phyloP scores from a whole-genome alignment of 257 asterid species.

The Agastache rugosa region DNA sequence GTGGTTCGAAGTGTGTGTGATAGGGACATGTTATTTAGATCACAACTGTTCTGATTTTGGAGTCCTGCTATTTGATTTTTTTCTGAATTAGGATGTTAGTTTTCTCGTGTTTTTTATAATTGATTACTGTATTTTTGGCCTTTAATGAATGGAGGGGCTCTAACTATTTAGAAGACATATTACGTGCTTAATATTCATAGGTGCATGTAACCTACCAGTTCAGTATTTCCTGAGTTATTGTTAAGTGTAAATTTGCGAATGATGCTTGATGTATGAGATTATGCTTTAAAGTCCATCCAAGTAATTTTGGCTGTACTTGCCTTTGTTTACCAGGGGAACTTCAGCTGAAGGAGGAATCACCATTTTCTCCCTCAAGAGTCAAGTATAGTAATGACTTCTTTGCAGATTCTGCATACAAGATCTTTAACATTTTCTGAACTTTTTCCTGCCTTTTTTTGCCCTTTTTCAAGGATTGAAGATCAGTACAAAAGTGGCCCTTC shows the following conservation, averaged over 20 bases:
- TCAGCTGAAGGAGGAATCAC: slow-evolving; percentile 70
- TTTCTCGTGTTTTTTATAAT: neutral
- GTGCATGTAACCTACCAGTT: no score
- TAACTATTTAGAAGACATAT: neutral
- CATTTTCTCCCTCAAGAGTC: slow-evolving; percentile 69
- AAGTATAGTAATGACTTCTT: slow-evolving; percentile 54
- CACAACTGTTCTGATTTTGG: slow-evolving; percentile 2
- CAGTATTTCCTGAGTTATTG: no score
- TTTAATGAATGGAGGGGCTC: neutral
- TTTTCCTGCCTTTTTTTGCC: neutral
- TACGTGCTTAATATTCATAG: no score
- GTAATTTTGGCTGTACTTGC: slow-evolving; percentile 39
- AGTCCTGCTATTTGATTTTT: neutral
- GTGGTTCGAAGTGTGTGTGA: neutral
- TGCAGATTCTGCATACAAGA: slow-evolving; percentile 20
- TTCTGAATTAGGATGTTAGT: neutral
- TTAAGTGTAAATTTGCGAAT: no score
- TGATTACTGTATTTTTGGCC: neutral
- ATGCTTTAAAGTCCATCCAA: neutral
- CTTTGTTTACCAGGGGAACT: slow-evolving; percentile 63
- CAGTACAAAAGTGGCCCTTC: slow-evolving; percentile 67
- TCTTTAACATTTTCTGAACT: slow-evolving; percentile 40
- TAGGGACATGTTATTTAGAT: neutral
- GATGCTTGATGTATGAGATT: no score
- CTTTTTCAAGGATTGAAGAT: slow-evolving; percentile 68